Evolutionary conservation across 2,329 filamentous ascomycete genomes (phyloP).

Genomic region (Dryadomyces sulphureus): DNA sequence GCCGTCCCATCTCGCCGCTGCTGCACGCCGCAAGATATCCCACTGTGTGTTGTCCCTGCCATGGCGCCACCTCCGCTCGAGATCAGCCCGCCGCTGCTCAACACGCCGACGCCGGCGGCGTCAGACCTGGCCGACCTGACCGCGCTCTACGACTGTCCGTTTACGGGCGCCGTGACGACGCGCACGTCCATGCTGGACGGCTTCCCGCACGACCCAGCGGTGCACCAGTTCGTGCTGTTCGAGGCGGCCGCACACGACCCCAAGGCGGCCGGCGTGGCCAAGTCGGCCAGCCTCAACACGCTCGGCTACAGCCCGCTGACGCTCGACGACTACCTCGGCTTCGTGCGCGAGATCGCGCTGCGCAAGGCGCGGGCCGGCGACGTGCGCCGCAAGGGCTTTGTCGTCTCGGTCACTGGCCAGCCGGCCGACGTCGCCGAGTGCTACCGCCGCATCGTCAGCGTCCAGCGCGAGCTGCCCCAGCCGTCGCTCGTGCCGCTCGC

Average conservation of each 20-base stretch:
- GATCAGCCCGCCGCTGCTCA: conserved; percentile 53
- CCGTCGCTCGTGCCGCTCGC: conserved; percentile 32
- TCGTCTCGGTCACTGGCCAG: conserved; percentile 57
- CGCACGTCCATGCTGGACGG: conserved; percentile 52
- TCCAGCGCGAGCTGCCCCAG: conserved; percentile 19
- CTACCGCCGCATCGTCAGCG: conserved; percentile 32
- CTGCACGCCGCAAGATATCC: neutral
- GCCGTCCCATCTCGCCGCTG: neutral
- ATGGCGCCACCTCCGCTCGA: conserved; percentile 27
- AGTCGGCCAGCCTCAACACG: conserved; percentile 45
- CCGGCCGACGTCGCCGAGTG: conserved; percentile 40
- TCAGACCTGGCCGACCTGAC: conserved; percentile 47
- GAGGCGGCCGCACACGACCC: conserved; percentile 19
- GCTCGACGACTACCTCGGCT: conserved; percentile 42
- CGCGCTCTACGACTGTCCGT: conserved; percentile 41
- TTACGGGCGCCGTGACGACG: conserved; percentile 61
- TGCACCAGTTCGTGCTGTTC: conserved; percentile 56
- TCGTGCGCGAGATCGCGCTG: conserved; percentile 33
- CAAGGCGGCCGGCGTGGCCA: conserved; percentile 5
- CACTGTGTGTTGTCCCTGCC: neutral
- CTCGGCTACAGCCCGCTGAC: conserved; percentile 58
- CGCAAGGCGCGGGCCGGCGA: conserved; percentile 1
- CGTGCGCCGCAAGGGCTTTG: conserved; percentile 37
- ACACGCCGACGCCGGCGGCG: conserved; percentile 65
- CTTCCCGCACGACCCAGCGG: conserved; percentile 43